Evolutionary conservation across 345 rosid species (phyloP), one percentile per base, ranked within the genome.

Genomic region (Melastoma malabathricum): DNA sequence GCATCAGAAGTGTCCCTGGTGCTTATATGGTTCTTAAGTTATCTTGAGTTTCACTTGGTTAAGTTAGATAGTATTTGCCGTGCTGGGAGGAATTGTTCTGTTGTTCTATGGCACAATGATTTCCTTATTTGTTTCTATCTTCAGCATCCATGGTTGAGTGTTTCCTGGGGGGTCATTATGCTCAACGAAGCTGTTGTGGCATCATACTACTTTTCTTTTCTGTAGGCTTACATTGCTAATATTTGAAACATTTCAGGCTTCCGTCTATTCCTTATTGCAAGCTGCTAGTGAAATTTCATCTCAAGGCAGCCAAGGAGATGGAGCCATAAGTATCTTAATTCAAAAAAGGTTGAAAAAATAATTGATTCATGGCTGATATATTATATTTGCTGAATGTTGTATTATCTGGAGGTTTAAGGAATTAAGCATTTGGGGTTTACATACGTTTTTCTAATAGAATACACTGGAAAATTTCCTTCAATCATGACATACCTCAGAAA

Each of bases 271-370:
- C 64, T 73, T 87, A 56, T 61, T 92, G 68, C 88, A 77, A 87
- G 98, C 98, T 61, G 95, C 89, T 48, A 72, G 67, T 46, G 95
- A 92, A 65, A 79, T 87, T 75, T 72, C 96, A 50, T 79, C 87
- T 29, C 78, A 72, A 50, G 89, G 88, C 55, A 74, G 76, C 75
- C 73, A 74, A 41, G 74, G 86, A 72, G 95, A 92, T 66, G 71
- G 73, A 57, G 96, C 82, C 63, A 46, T 65, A 54, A 75, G 76
- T 64, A 74, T 80, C 66, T 84, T 84, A 68, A 83, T 87, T 27
- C 88, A 82, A 57, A 80, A 76, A 62, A 92, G 96, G 98, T 92
- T 78, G 52, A 58, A 38, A 41, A 19, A 34, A 12, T 34, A 7
- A 34, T 34, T 5, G 12, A 34, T 34, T 9, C 12, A 34, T 34